A percentile compares a stretch with the other conserved stretches of the same genome.
Evolutionary conservation across 345 rosid species (phyloP).

Genomic region (thale cress (Arabidopsis thaliana)): TAIR10.1 NC_003070.9:28198501-28199000

Average conservation of each 20-base stretch:
- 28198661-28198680: background rate
- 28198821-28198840: background rate
- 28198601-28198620: slow-evolving; percentile 68
- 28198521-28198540: slow-evolving; percentile 52
- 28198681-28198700: slow-evolving; percentile 10
- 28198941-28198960: background rate
- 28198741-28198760: background rate
- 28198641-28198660: slow-evolving; percentile 66
- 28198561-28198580: slow-evolving; percentile 71
- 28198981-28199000: too few relatives aligned
- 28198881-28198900: background rate
- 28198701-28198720: slow-evolving; percentile 19
- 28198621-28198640: slow-evolving; percentile 51
- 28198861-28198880: slow-evolving; percentile 27
- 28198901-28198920: background rate
- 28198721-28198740: background rate
- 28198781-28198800: background rate
- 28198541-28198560: slow-evolving; percentile 69
- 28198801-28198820: background rate
- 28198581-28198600: slow-evolving; percentile 58
- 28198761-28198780: background rate
- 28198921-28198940: background rate
- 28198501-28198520: slow-evolving; percentile 20
- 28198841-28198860: slow-evolving; percentile 11
- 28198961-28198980: too few relatives aligned